These are phyloP conservation scores for Asparagopsis taxiformis DNA, from an alignment of 31 red algal species.

Conservation along the genomic window DNA sequence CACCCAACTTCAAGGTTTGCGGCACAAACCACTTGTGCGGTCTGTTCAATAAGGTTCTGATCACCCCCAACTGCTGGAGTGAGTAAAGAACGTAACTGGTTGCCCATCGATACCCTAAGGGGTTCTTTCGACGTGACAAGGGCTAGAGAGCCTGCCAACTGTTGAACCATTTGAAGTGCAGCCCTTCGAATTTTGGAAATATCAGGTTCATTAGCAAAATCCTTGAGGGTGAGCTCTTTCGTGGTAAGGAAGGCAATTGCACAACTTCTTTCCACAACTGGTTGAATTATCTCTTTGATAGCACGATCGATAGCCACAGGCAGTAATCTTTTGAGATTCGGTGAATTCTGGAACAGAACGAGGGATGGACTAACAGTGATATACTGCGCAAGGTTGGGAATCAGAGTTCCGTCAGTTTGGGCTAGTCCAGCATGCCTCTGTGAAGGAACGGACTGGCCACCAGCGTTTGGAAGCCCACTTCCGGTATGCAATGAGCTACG, in stretches of 20 bases:
- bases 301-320: conserved; percentile 92
- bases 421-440: not conserved
- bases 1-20: conserved; percentile 93
- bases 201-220: conserved; percentile 83
- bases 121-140: conserved; percentile 98
- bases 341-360: conserved; percentile 71
- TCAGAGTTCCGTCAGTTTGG: conserved; percentile 40
- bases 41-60: conserved; percentile 85
- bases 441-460: conserved; percentile 3
- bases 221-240: conserved; percentile 92
- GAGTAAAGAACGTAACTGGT: conserved; percentile 75
- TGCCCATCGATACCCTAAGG: conserved; percentile 82
- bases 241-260: conserved; percentile 93
- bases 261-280: conserved; percentile 89
- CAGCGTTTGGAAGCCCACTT: conserved; percentile 9
- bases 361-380: conserved; percentile 80
- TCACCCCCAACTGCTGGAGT: conserved; percentile 59
- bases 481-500: conserved; percentile 25
- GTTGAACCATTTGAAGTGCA: conserved; percentile 91
- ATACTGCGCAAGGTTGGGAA: conserved; percentile 80
- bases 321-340: conserved; percentile 80
- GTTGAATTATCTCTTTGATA: conserved; percentile 96
- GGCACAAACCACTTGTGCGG: conserved; percentile 84
- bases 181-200: conserved; percentile 50
- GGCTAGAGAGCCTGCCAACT: conserved; percentile 87